These are phyloP conservation scores for Cutaneotrichosporon mucoides DNA, from an alignment of 1,284 basidiomycete species.

Conservation along the genomic window DNA sequence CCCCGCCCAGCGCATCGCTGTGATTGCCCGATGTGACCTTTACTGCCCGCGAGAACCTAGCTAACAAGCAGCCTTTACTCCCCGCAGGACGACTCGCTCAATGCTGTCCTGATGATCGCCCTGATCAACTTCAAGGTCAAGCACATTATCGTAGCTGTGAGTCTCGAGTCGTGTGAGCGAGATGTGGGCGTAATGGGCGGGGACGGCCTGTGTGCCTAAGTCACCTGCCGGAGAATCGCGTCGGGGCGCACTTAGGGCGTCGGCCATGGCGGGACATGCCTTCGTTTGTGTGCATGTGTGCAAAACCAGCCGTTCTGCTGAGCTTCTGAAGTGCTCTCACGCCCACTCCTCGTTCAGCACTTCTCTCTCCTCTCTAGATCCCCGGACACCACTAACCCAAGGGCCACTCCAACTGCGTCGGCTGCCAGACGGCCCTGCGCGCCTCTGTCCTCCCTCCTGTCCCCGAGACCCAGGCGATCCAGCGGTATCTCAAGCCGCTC, in stretches of 20 bases:
- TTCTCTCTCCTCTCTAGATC: too few relatives aligned
- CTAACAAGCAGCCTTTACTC: slow-evolving; percentile 35
- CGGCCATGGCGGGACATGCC: too few relatives aligned
- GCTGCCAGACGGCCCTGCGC: slow-evolving; percentile 43
- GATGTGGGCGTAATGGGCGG: neutral
- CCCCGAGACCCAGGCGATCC: slow-evolving; percentile 35
- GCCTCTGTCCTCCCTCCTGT: slow-evolving; percentile 36
- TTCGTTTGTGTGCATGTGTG: too few relatives aligned
- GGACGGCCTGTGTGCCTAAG: too few relatives aligned
- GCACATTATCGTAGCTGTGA: slow-evolving; percentile 45
- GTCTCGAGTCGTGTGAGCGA: slow-evolving; percentile 7
- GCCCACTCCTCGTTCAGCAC: too few relatives aligned
- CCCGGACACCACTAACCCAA: slow-evolving; percentile 6
- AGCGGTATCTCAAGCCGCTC: slow-evolving; percentile 41
- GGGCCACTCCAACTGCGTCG: slow-evolving; percentile 48
- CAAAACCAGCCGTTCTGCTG: too few relatives aligned
- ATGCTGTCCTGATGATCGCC: slow-evolving; percentile 45
- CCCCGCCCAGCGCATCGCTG: too few relatives aligned
- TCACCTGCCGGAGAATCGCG: too few relatives aligned
- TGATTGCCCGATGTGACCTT: too few relatives aligned
- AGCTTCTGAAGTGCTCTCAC: too few relatives aligned
- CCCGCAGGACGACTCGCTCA: slow-evolving; percentile 42
- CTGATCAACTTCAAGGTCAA: slow-evolving; percentile 47
- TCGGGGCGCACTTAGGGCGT: too few relatives aligned
- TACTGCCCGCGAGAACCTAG: neutral